Base-by-base conservation (phyloP, 177 flowering plant genomes). In the Vitis hybrid region DNA sequence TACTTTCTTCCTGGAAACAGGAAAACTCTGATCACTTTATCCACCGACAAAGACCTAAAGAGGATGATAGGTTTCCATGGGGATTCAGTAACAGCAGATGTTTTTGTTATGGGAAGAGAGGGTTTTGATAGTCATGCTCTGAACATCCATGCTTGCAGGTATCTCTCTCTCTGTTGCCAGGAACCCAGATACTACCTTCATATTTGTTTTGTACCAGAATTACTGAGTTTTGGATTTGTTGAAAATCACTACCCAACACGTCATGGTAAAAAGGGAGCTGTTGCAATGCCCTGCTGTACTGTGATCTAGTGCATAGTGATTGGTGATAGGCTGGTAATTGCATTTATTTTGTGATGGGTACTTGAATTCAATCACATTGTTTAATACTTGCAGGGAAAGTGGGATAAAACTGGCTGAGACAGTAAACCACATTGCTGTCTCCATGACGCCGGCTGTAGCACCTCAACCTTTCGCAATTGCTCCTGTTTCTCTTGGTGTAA, bases 1-100 rank as follows among this genome's bases (percentile, higher is more conserved):
- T 89, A 89, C 65, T 89, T 89, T 77, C 80, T 89, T 32, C 90
- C 93, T 3, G 81, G 85, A 62, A 85, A 89, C 71, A 78, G 66
- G 62, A 76, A 76, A 71, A 85, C 85, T 61, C 89, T 85, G 21
- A 87, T 89, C 41, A 84, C 78, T 64, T 30, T 87, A 67, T 71
- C 80, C 3, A 81, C 72, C 74, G 88, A 84, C 72, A 87, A 71
- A 69, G 90, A 85, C 75, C 71, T 87, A n/a, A 83, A 80, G 63
- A 76, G 89, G 61, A 85, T 89, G 93, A 68, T 80, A 68, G 89
- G 83, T 58, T 85, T 85, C 64, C 86, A 89, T 69, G 78, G 70
- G 35, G 69, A 65, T 67, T 79, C 88, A 17, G 82, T 79, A 5
- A 85, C 87, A 20, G 87, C 88, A 3, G 89, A 87, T 76, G 72